Percentiles rank a stretch among this genome's conserved stretches.
These are phyloP conservation scores for Oryza nivara DNA, from an alignment of 176 grass and related monocot genomes.

Conservation along the genomic window DNA sequence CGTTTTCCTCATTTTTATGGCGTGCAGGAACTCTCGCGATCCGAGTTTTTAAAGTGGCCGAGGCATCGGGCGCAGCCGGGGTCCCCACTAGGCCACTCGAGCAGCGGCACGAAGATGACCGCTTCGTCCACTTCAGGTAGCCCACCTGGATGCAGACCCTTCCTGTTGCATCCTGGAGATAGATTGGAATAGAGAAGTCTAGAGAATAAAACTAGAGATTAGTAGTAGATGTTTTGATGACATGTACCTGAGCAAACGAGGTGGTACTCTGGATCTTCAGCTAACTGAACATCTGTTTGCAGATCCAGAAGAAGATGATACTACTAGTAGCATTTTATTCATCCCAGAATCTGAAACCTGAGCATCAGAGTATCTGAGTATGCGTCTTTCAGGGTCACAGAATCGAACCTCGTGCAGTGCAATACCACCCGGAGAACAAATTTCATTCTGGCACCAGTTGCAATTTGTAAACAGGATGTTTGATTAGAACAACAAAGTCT, in stretches of 20 bases:
- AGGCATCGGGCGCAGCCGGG: not conserved
- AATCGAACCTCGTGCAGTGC: not conserved
- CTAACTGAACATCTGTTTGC: not conserved
- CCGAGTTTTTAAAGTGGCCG: not conserved
- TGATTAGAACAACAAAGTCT: not conserved
- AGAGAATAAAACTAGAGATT: not conserved
- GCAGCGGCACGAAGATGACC: not conserved
- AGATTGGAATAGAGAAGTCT: too few species aligned
- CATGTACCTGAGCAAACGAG: not conserved
- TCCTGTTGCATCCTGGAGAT: not conserved
- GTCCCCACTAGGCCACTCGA: not conserved
- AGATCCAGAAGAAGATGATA: not conserved
- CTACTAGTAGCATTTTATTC: not conserved
- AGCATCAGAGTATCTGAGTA: slow-evolving; percentile 15
- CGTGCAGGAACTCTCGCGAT: not conserved
- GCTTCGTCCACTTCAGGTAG: slow-evolving; percentile 14
- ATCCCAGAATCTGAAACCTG: not conserved
- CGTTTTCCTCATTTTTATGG: slow-evolving; percentile 52
- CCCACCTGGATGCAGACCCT: not conserved
- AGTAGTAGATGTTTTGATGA: too few species aligned
- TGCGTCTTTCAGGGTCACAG: not conserved
- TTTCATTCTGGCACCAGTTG: slow-evolving; percentile 2
- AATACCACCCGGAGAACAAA: not conserved
- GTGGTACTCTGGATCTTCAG: not conserved
- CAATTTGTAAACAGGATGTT: not conserved